phyloP scores from a whole-genome alignment of 2,329 filamentous ascomycete species.

The Paracoccidioides lutzii region DNA sequence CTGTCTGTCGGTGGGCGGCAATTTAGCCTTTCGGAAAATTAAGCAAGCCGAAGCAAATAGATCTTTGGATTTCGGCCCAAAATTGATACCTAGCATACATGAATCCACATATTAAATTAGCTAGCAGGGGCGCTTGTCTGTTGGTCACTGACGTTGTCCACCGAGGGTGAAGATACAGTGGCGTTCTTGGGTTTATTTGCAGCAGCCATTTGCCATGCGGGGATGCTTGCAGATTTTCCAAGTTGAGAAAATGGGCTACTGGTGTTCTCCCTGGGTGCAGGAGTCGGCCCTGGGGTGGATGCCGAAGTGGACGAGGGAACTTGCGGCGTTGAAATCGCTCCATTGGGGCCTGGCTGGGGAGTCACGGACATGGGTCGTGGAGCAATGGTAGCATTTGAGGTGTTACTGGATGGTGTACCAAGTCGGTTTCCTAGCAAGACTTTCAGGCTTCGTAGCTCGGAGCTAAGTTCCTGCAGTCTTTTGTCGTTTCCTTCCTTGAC shows the following conservation, averaged over 20 bases:
- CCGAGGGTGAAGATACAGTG: slow-evolving; percentile 17
- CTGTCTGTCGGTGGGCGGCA: too few relatives aligned
- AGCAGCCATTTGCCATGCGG: slow-evolving; percentile 67
- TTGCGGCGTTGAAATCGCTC: slow-evolving; percentile 17
- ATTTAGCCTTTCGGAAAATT: too few relatives aligned
- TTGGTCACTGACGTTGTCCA: slow-evolving; percentile 15
- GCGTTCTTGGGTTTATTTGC: slow-evolving; percentile 38
- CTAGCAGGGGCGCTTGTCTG: slow-evolving; percentile 20
- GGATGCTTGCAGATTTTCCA: slow-evolving; percentile 53
- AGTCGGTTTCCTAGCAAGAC: slow-evolving; percentile 60
- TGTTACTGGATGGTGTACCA: slow-evolving; percentile 23
- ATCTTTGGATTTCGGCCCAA: slow-evolving; percentile 11
- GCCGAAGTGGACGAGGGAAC: slow-evolving; percentile 18
- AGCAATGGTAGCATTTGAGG: slow-evolving; percentile 20
- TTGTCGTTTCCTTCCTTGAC: slow-evolving; percentile 75
- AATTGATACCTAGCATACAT: neutral
- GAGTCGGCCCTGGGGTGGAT: slow-evolving; percentile 16
- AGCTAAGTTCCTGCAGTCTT: slow-evolving; percentile 70
- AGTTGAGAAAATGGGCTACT: slow-evolving; percentile 38
- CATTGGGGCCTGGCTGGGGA: slow-evolving; percentile 17
- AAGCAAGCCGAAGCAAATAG: neutral
- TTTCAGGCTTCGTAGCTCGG: slow-evolving; percentile 85
- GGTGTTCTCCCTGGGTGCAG: slow-evolving; percentile 18
- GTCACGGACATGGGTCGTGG: slow-evolving; percentile 15
- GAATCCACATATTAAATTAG: slow-evolving; percentile 11